Percentiles rank a stretch among this genome's conserved stretches.
Evolutionary conservation across 2,329 filamentous ascomycete genomes (phyloP).

Genomic region (Aspergillus carbonarius): DNA sequence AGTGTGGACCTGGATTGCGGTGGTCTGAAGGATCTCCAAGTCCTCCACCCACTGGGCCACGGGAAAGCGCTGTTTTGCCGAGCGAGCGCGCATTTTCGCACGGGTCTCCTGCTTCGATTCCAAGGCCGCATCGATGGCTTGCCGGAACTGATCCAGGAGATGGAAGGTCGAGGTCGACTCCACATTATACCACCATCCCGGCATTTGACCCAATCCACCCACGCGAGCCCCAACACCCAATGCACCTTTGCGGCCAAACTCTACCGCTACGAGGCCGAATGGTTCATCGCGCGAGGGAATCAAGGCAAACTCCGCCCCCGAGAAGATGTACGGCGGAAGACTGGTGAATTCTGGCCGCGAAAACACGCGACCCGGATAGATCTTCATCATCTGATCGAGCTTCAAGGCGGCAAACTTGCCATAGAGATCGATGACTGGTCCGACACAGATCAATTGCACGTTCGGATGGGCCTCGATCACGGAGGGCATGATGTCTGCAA

Average conservation of each 20-base stretch:
- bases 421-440: constrained; percentile 65
- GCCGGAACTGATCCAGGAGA: constrained; percentile 63
- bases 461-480: constrained; percentile 61
- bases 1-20: constrained; percentile 57
- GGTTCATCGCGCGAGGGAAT: constrained; percentile 68
- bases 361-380: constrained; percentile 63
- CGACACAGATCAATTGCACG: constrained; percentile 61
- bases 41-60: constrained; percentile 66
- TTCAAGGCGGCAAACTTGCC: constrained; percentile 66
- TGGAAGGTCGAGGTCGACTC: constrained; percentile 63
- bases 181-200: constrained; percentile 71
- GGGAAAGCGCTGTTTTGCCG: constrained; percentile 64
- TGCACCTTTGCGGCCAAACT: constrained; percentile 66
- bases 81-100: constrained; percentile 62
- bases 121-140: constrained; percentile 60
- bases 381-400: constrained; percentile 61
- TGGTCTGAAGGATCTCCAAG: constrained; percentile 60
- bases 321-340: constrained; percentile 64
- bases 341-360: constrained; percentile 67
- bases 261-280: constrained; percentile 66
- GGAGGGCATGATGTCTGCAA: constrained; percentile 64
- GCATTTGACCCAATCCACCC: constrained; percentile 66
- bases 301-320: constrained; percentile 64
- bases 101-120: constrained; percentile 56
- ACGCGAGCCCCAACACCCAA: constrained; percentile 65